Base-by-base conservation (phyloP, 1,284 basidiomycete genomes). In the Apiotrichum gracile region DNA sequence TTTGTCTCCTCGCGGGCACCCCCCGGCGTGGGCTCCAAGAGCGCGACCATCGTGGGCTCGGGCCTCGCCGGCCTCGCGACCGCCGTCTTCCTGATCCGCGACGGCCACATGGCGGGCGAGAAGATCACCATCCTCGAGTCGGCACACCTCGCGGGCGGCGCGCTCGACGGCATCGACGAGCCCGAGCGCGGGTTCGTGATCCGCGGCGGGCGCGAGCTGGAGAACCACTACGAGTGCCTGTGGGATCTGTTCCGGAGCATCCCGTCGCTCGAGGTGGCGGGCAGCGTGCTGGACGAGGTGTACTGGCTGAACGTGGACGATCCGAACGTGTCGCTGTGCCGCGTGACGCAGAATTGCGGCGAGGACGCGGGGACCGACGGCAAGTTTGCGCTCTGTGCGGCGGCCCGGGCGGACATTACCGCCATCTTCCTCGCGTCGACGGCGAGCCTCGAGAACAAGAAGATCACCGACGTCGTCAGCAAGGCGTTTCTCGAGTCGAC, bases 221-320 rank as follows among this genome's bases (percentile, higher is more conserved):
- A 49, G 24, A 38, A 49, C 48, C 48, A 49, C 39, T 42, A 42
- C 39, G 47, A 49, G 40, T 49, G 48, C n/a, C 40, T 49, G 17
- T 49, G 48, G 40, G 48, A 49, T 31, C 31, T 42, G 40, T 42
- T 49, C 40, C 40, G 31, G 4, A 35, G 40, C 3, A 49, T 49
- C 33, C 47, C 48, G 19, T 34, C 38, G 0, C 48, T 49, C 31
- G 48, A 49, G 33, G 29, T 42, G 14, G 22, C 29, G 12, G 37
- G 26, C 22, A 49, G 47, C 31, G 47, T 49, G n/a, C 47, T 49
- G 16, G 47, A 49, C 39, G 47, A 49, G 40, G 24, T 42, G 4
- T 42, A 42, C 48, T 49, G 39, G 33, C 48, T 49, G 31, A 42
- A 49, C 48, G 43, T 42, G 40, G 48, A 49, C 31, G 48, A 49